Evolutionary conservation across 257 asterid genomes (phyloP), one percentile per base, ranked within the genome.

Genomic region (Nicotiana attenuata): DNA sequence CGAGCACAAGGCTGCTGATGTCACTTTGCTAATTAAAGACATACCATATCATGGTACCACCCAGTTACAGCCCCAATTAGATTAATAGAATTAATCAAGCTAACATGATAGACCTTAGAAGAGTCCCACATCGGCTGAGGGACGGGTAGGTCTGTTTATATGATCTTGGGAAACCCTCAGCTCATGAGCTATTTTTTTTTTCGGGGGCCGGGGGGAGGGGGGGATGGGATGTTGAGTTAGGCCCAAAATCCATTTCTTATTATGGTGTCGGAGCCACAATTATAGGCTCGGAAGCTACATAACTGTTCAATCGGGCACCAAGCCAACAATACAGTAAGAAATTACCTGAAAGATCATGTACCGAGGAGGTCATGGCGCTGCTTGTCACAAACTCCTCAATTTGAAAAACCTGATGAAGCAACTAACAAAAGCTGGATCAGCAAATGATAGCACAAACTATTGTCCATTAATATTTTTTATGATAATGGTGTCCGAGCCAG

Each of bases 271-370:
- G 35, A 11, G 5, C 16, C 73, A 28, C 22, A 14, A 5, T 16
- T 15, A 65, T 41, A 65, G 20, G 29, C 45, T 65, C 28, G 13
- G 83, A 63, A 75, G 53, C 76, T 65, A 60, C 67, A 79, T 11
- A 82, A 71, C 56, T 57, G 4, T 67, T 56, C 82, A 84, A 24
- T 55, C 6, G 29, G 47, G 41, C 22, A 29, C 45, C 45, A 35
- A 35, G 45, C 45, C 45, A 65, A 29, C 29, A 65, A 16, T 65
- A 65, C 22, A 65, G 20, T 31, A 65, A 61, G 67, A 50, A 85
- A 83, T 85, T 86, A 94, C 97, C 96, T 84, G 97, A 91, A 81
- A 82, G 87, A 88, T 89, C 90, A 77, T 89, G 95, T 86, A 86
- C 86, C 24, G 97, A 92, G 50, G 95, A 81, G 14, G 83, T 89